A percentile compares a stretch with the other conserved stretches of the same genome.
phyloP scores from a whole-genome alignment of 1,139 yeast species.

The Magnusiomyces suaveolens region DNA sequence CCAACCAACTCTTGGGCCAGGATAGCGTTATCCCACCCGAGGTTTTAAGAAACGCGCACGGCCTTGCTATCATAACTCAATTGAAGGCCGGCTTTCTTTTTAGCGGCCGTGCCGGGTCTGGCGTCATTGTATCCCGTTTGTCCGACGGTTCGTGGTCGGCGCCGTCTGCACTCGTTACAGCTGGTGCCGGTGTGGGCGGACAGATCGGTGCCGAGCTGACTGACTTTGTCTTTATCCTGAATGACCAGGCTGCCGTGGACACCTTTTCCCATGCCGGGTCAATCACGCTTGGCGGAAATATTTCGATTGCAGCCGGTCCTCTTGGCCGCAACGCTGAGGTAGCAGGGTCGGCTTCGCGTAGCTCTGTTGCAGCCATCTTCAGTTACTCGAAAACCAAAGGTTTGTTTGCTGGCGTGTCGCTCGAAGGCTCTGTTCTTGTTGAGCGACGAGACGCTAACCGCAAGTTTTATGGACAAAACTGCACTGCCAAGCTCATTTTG shows the following conservation, averaged over 20 bases:
- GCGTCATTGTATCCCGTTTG: constrained; percentile 84
- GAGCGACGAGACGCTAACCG: constrained; percentile 96
- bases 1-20: constrained; percentile 89
- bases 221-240: constrained; percentile 88
- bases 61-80: constrained; percentile 66
- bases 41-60: constrained; percentile 80
- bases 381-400: constrained; percentile 95
- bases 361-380: constrained; percentile 82
- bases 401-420: constrained; percentile 90
- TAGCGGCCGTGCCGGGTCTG: constrained; percentile 96
- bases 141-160: constrained; percentile 98
- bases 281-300: constrained; percentile 87
- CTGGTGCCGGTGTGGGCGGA: constrained; percentile 99
- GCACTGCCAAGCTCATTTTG: constrained; percentile 76
- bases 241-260: constrained; percentile 79
- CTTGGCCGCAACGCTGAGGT: constrained; percentile 97
- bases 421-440: constrained; percentile 89
- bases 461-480: constrained; percentile 79
- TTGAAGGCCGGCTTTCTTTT: constrained; percentile 92
- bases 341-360: constrained; percentile 87
- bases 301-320: constrained; percentile 97
- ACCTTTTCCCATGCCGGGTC: constrained; percentile 93
- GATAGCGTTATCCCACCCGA: constrained; percentile 85
- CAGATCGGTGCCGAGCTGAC: constrained; percentile 94
- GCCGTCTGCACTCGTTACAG: constrained; percentile 89